Evolutionary conservation across 164 flowering plant genomes (phyloP), one percentile per base, ranked within the genome.

Genomic region (Macadamia integrifolia): DNA sequence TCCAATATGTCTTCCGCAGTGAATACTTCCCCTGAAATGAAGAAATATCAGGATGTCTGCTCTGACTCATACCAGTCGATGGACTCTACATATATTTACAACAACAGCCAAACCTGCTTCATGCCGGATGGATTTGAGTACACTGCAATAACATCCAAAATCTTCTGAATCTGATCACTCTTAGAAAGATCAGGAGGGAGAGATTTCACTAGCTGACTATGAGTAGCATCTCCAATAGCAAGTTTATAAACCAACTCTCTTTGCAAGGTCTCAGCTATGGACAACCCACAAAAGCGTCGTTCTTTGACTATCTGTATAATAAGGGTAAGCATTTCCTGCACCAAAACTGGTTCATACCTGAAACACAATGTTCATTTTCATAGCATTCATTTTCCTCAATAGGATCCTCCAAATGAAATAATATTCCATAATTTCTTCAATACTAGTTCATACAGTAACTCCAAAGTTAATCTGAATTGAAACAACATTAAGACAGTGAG

Each of bases 261-360:
- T 72, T 76, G 85, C 82, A 95, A 75, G 81, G 83, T 86, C 69
- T 95, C 94, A 71, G 85, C 80, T 3, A 76, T 70, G n/a, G 80
- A 86, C 43, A 86, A 69, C 66, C 99, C 99, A 82, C 86, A 91
- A 73, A 84, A 89, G 48, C 90, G 84, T 66, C 99, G 84, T 74
- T 95, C 99, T 74, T 82, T 87, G 66, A 95, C 82, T 65, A 92
- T 85, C 70, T 92, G 98, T 68, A 92, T 87, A 50, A 95, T 80
- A 59, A 92, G 91, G 68, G 85, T 81, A 46, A 95, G 97, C 98
- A 95, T 86, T 72, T 91, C 99, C 79, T 88, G 89, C 61, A 89
- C 83, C 28, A 95, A 62, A 71, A 79, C 80, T 64, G 93, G 83
- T 75, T 95, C 98, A 78, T 83, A 85, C 87, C 98, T 94, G 88